A percentile compares a stretch with the other conserved stretches of the same genome.
phyloP scores from a whole-genome alignment of 2,329 filamentous ascomycete species.

The Teratosphaeria viscida region DNA sequence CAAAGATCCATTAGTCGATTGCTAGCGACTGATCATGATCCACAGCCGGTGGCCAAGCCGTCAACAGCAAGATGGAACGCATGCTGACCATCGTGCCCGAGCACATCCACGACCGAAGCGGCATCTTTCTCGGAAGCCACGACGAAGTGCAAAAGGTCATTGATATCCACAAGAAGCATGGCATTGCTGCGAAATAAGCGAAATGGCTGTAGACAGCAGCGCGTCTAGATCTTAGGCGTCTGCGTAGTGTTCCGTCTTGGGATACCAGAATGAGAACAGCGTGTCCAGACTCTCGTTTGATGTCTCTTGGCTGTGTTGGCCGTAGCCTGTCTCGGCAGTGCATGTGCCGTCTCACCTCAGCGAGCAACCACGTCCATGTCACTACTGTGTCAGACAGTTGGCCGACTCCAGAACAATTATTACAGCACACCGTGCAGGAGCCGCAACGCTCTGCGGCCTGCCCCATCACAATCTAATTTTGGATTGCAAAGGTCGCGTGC shows the following conservation, averaged over 20 bases:
- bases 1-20: not conserved
- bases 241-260: not conserved
- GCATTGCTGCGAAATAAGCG: constrained; percentile 13
- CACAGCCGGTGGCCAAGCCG: constrained; percentile 76
- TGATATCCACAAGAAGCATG: constrained; percentile 57
- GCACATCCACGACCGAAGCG: constrained; percentile 87
- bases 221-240: not conserved
- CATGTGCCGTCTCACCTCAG: no score
- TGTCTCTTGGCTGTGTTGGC: no score
- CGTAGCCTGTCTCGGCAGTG: no score
- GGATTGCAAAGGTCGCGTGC: not conserved
- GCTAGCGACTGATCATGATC: constrained; percentile 6
- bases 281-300: no score
- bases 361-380: no score
- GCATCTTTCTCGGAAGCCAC: constrained; percentile 91
- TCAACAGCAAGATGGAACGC: constrained; percentile 82
- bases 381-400: no score
- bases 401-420: no score
- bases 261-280: not conserved
- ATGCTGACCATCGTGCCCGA: constrained; percentile 85
- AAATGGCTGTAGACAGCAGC: not conserved
- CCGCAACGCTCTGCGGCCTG: not conserved
- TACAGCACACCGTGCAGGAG: not conserved
- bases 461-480: not conserved
- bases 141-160: constrained; percentile 97